Conservation (phyloP, 257 asterid species). For the Gentiana dahurica region DNA sequence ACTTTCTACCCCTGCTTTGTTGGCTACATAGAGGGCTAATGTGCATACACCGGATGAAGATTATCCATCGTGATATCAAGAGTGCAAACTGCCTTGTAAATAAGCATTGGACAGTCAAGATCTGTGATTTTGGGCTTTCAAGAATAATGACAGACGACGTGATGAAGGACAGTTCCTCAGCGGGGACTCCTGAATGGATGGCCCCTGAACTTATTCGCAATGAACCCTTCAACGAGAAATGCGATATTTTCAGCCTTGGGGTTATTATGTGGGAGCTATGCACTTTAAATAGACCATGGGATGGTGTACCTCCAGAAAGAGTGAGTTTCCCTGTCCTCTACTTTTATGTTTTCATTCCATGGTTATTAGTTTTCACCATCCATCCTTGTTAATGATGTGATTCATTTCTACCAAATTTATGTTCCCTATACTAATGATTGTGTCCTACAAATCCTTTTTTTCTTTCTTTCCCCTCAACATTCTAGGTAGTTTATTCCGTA, state of each 20-base stretch:
- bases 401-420: too few relatives aligned
- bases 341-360: background rate
- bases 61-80: constrained; percentile 82
- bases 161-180: constrained; percentile 55
- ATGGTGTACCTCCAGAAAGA: constrained; percentile 62
- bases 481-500: constrained; percentile 75
- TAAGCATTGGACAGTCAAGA: constrained; percentile 79
- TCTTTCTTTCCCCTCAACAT: too few relatives aligned
- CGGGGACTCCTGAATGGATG: constrained; percentile 98
- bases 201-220: constrained; percentile 90
- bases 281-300: constrained; percentile 85
- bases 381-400: background rate
- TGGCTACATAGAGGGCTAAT: constrained; percentile 47
- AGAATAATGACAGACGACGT: constrained; percentile 44
- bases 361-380: background rate
- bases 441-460: background rate
- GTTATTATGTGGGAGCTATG: constrained; percentile 89
- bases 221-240: constrained; percentile 81
- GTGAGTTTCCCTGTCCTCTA: constrained; percentile 20
- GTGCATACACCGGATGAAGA: constrained; percentile 83
- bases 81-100: constrained; percentile 93
- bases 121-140: constrained; percentile 90
- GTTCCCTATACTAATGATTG: background rate
- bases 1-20: too few relatives aligned
- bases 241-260: constrained; percentile 85